Evolutionary conservation across 192 early-diverging fungal species (phyloP).

Genomic region (Rhizoclosmatium globosum): DNA sequence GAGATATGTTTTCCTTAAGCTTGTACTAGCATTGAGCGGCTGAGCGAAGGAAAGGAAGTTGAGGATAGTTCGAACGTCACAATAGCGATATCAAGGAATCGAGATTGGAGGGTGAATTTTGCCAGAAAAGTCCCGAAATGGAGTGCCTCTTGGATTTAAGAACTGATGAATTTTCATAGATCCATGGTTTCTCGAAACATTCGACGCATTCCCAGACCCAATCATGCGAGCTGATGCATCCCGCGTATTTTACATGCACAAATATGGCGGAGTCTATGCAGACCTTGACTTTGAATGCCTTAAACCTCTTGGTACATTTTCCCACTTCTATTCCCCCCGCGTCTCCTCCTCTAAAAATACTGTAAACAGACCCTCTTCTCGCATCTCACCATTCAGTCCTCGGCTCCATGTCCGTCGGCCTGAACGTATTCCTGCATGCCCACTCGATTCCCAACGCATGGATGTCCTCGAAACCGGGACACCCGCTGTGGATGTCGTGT

Average conservation of each 20-base stretch:
- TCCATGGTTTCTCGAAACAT: conserved; percentile 49
- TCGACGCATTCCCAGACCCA: conserved; percentile 20
- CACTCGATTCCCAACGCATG: conserved; percentile 48
- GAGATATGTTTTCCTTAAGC: too few relatives aligned
- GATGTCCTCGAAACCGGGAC: conserved; percentile 50
- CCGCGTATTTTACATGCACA: conserved; percentile 49
- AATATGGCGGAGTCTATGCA: conserved; percentile 49
- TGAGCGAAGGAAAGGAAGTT: too few relatives aligned
- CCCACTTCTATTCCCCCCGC: neutral
- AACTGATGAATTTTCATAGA: too few relatives aligned
- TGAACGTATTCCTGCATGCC: neutral
- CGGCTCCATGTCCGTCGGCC: neutral
- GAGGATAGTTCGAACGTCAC: too few relatives aligned
- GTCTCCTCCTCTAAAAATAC: neutral
- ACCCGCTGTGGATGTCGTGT: conserved; percentile 48
- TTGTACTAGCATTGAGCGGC: too few relatives aligned
- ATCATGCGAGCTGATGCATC: conserved; percentile 47
- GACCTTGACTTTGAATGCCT: conserved; percentile 44
- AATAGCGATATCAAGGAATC: too few relatives aligned
- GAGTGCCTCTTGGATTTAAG: too few relatives aligned
- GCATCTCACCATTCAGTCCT: conserved; percentile 8
- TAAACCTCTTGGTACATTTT: conserved; percentile 7
- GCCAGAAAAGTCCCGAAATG: too few relatives aligned
- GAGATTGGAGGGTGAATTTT: too few relatives aligned
- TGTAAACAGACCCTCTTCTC: conserved; percentile 2